Evolutionary conservation across 345 rosid genomes (phyloP).

Genomic region (Citrus glauca): DNA sequence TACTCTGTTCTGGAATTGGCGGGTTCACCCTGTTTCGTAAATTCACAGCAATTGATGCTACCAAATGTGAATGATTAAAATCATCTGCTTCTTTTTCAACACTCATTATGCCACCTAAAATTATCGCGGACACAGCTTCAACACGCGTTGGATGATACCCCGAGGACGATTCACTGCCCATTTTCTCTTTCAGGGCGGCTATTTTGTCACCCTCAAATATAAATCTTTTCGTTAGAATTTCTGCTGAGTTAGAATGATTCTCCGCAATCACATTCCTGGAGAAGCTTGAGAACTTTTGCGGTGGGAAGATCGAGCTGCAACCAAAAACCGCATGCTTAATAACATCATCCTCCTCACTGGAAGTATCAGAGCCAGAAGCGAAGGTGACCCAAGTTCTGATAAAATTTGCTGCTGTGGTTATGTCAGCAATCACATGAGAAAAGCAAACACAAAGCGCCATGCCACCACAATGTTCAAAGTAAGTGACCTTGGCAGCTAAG

Average conservation of each 20-base stretch:
- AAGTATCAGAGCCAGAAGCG: constrained; percentile 1
- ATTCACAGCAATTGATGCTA: neutral
- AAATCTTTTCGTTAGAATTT: constrained; percentile 14
- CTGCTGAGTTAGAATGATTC: neutral
- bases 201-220: constrained; percentile 14
- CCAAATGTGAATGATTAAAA: neutral
- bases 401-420: constrained; percentile 8
- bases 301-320: constrained; percentile 26
- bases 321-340: neutral
- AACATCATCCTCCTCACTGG: too few relatives aligned
- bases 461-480: constrained; percentile 26
- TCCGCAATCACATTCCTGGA: neutral
- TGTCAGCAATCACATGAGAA: constrained; percentile 25
- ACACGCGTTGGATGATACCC: neutral
- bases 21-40: constrained; percentile 15
- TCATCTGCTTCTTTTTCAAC: neutral
- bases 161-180: neutral
- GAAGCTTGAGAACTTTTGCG: neutral
- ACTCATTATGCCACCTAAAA: neutral
- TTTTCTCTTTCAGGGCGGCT: constrained; percentile 7
- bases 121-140: neutral
- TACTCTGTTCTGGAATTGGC: neutral
- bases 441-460: constrained; percentile 21
- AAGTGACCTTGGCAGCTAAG: constrained; percentile 20
- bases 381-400: constrained; percentile 20